These are phyloP conservation scores for Suillus bovinus DNA, from an alignment of 768 basidiomycete species.

Conservation along the genomic window DNA sequence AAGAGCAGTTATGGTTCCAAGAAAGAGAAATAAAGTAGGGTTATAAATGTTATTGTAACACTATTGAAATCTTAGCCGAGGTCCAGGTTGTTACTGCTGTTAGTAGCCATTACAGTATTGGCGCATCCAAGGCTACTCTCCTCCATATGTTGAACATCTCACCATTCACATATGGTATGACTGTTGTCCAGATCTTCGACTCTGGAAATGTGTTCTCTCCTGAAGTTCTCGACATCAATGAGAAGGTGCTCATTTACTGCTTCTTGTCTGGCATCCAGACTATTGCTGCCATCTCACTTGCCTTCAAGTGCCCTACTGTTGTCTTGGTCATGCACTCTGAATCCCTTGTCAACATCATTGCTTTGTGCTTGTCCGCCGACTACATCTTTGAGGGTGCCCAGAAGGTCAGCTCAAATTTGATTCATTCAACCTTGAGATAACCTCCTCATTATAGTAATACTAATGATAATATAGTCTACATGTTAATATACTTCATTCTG, in stretches of 20 bases:
- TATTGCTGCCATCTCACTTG: slow-evolving; percentile 93
- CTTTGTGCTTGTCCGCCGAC: no score
- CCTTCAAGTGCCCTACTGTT: slow-evolving; percentile 93
- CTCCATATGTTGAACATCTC: slow-evolving; percentile 99
- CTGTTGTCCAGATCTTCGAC: slow-evolving; percentile 95
- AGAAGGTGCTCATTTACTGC: slow-evolving; percentile 85
- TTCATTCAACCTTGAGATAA: no score
- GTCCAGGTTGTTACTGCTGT: slow-evolving; percentile 90
- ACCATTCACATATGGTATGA: slow-evolving; percentile 99
- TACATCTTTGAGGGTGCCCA: no score
- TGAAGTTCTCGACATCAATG: slow-evolving; percentile 89
- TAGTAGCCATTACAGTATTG: slow-evolving; percentile 73
- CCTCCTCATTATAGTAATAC: no score
- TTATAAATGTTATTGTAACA: no score
- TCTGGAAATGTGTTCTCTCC: slow-evolving; percentile 91
- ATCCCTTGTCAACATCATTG: no score
- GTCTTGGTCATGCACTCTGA: slow-evolving; percentile 89
- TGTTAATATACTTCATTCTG: no score
- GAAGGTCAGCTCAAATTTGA: no score
- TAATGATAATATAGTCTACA: no score
- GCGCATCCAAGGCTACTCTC: slow-evolving; percentile 94
- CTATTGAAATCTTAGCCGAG: slow-evolving; percentile 98
- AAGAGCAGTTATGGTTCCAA: no score
- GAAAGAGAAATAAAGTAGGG: no score
- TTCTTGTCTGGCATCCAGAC: slow-evolving; percentile 95